Base-by-base conservation (phyloP, 495 filamentous ascomycete species). In the Podospora anserina region DNA sequence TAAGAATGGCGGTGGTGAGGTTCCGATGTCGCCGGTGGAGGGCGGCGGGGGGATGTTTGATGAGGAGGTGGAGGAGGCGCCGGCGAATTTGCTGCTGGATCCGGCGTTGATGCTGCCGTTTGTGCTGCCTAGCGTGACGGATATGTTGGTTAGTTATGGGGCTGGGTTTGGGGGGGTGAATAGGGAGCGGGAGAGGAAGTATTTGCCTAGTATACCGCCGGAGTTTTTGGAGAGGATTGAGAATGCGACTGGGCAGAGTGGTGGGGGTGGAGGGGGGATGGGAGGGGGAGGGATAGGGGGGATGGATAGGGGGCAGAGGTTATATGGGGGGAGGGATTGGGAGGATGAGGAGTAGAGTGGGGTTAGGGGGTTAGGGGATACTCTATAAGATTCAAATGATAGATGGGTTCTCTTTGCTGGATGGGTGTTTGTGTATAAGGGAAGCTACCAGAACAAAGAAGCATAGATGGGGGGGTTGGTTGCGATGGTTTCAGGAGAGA, bases 111-210 rank as follows among this genome's bases (percentile, higher is more conserved):
- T 97, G 86, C 86, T 99, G 28, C 96, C 96, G 0, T 99, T 99
- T 76, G 89, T 89, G 39, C 83, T 99, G 23, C 95, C 95, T 0
- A 97, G 95, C 5, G 96, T 93, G 68, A 97, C 94, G 18, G 95
- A 98, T 77, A 98, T 99, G 95, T 83, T 97, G 69, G 85, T 99
- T 53, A 93, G 88, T 70, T 99, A 95, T 73, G 95, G 95, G 9
- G 94, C 96, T 30, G 95, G 95, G 15, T 92, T 97, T 70, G 95
- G 95, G 4, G 95, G 95, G 0, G 83, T 94, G 30, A 97, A 99
- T 78, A 85, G 89, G 64, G 95, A 99, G 77, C 84, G 93, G 58
- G 95, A 95, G 76, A 84, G 92, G 66, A 97, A 96, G 79, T 99
- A 97, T 74, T 94, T 96, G n/a, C 95, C 95, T 4, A 97, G 90